These are phyloP conservation scores for Aspergillus sp. DNA, from an alignment of 2,329 filamentous ascomycete genomes.

Conservation along the genomic window DNA sequence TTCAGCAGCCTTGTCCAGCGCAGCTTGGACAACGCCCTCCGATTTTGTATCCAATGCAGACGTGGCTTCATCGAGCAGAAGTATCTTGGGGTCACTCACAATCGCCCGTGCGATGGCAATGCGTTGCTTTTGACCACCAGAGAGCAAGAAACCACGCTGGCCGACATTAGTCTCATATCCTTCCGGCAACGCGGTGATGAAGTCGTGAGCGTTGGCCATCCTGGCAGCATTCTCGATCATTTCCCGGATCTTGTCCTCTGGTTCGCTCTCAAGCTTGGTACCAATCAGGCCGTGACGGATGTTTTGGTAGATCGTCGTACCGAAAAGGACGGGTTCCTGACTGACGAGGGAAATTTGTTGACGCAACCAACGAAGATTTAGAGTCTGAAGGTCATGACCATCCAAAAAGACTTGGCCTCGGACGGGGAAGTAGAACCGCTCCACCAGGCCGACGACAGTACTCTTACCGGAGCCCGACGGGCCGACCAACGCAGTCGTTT, in stretches of 20 bases:
- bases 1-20: constrained; percentile 78
- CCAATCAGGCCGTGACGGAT: constrained; percentile 90
- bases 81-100: constrained; percentile 85
- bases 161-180: constrained; percentile 95
- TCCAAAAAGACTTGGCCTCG: constrained; percentile 76
- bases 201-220: constrained; percentile 93
- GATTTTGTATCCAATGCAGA: constrained; percentile 91
- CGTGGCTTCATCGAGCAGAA: constrained; percentile 92
- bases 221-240: constrained; percentile 77
- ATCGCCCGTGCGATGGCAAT: constrained; percentile 91
- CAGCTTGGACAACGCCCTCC: constrained; percentile 90
- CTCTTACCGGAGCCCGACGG: constrained; percentile 93
- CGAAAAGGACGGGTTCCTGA: constrained; percentile 89
- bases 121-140: constrained; percentile 93
- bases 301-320: constrained; percentile 83
- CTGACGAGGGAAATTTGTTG: constrained; percentile 90
- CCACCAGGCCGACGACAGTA: constrained; percentile 88
- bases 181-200: constrained; percentile 76
- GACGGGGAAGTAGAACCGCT: constrained; percentile 91
- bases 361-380: constrained; percentile 88
- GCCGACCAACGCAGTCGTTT: constrained; percentile 89
- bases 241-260: constrained; percentile 65
- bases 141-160: constrained; percentile 86
- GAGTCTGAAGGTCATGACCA: constrained; percentile 71
- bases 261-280: constrained; percentile 67